Evolutionary conservation across 2,329 filamentous ascomycete species (phyloP), one percentile per base, ranked within the genome.

Genomic region (Aureobasidium sp.): DNA sequence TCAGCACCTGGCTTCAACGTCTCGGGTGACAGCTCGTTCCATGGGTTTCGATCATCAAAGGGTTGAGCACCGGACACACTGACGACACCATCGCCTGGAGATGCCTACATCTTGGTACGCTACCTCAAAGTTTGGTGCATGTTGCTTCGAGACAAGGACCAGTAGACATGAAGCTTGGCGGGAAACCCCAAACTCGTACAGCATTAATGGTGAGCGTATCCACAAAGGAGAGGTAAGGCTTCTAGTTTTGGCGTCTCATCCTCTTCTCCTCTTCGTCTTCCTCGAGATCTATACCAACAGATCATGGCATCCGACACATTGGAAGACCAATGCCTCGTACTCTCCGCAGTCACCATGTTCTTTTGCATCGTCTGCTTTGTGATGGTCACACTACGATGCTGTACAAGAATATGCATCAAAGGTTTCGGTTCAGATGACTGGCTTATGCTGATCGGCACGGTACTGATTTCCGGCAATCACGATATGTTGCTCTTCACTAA

Each of bases 371-470:
- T 48, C 8, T 58, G 52, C 29, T 52, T 59, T 13, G 42, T 63
- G 8, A 39, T 54, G 7, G 32, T 63, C 16, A 30, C 48, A 27
- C 30, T 63, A 30, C 48, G 61, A 59, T 59, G 54, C 32, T 59
- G 36, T 27, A 53, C 54, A 2, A 55, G 61, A 13, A 34, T 59
- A n/a, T 47, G 29, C 1, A 63, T 63, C 21, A 36, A 45, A 36
- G 53, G 61, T 1, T 63, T 63, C 44, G 54, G 61, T 5, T 32
- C 34, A 5, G 61, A 63, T 36, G 54, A 63, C 25, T 59, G 45
- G 61, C 54, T 63, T n/a, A 63, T 63, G 54, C 36, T 59, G 2
- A 48, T 61, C 4, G 49, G 58, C 25, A 34, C 44, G 27, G 57
- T 50, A 47, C 21, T 37, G 16, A 10, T n/a, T 3, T 39, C 58